A percentile compares a stretch with the other conserved stretches of the same genome.
phyloP scores from a whole-genome alignment of 345 rosid species.

The Bruguiera parviflora region DNA sequence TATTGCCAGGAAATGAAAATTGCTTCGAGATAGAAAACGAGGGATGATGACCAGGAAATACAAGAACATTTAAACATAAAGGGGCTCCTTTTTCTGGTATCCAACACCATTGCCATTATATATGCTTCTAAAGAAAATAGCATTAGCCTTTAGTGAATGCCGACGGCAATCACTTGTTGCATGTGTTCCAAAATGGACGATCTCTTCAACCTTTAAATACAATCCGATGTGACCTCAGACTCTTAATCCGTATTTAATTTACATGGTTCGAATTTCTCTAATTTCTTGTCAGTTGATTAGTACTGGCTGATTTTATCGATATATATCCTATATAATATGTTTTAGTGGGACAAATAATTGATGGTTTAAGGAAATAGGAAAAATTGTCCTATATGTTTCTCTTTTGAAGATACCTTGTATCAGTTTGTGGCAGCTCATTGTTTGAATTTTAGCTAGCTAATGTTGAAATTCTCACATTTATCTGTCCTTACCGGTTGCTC shows the following conservation, averaged over 20 bases:
- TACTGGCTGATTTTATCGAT: no score
- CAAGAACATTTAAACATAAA: no score
- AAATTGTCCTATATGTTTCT: no score
- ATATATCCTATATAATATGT: no score
- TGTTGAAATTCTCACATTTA: not conserved
- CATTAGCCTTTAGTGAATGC: slow-evolving; percentile 21
- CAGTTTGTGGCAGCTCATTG: not conserved
- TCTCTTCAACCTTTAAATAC: slow-evolving; percentile 16
- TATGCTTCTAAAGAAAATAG: not conserved
- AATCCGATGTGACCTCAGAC: slow-evolving; percentile 2
- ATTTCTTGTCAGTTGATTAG: slow-evolving; percentile 8
- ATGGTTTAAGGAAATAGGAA: no score
- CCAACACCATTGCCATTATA: no score
- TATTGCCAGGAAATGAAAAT: no score
- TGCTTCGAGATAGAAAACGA: no score
- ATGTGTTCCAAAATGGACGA: slow-evolving; percentile 24
- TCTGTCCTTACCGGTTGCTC: not conserved
- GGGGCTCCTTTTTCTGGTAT: no score
- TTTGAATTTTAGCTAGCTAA: no score
- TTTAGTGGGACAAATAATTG: no score
- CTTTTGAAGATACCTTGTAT: not conserved
- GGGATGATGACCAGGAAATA: no score
- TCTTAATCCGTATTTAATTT: not conserved
- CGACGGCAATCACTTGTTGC: slow-evolving; percentile 27
- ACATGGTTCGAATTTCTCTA: not conserved